Base-by-base conservation (phyloP, 108 stramenopile genomes). In the Fragilaria crotonensis region DNA sequence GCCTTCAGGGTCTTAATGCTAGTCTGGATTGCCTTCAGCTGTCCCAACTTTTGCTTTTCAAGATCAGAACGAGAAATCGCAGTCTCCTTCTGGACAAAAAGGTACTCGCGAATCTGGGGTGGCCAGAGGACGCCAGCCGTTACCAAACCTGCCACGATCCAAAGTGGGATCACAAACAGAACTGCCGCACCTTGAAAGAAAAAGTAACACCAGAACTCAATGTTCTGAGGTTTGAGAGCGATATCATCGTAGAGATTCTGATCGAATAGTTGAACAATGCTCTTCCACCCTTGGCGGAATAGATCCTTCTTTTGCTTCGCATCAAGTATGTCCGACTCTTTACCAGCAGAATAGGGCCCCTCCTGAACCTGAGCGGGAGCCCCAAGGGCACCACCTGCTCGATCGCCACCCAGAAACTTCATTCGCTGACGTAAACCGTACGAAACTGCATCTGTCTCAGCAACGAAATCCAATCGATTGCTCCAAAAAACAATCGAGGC, bases 401-500 rank as follows among this genome's bases (percentile, higher is more conserved):
- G 18, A 17, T 30, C 32, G 2, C 28, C 17, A 20, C 21, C 48
- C 29, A 21, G 14, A 22, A 22, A 50, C 21, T 53, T 41, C 25
- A 75, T 53, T 14, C 73, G 70, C 23, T 63, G 48, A 19, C 55
- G 62, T 19, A 71, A 50, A 25, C 72, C 73, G 22, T 66, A 82
- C 0, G 77, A 55, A 54, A 83, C 78, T 33, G 71, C 70, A 44
- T 83, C 81, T 78, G 81, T 87, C 58, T 90, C 89, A n/a, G 85
- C 76, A 18, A 85, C 72, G 68, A 87, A 90, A 31, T 80, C 79
- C 53, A 90, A 63, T 51, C 89, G 76, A 65, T 90, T 90, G 5
- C 78, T 71, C 85, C 85, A 90, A 59, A 90, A 90, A 7, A 90
- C 89, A 65, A 87, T 90, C 0, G 81, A 84, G 25, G 89, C 89